These are phyloP conservation scores for Hymenochaete sp. DNA, from an alignment of 1,284 basidiomycete species.

Conservation along the genomic window DNA sequence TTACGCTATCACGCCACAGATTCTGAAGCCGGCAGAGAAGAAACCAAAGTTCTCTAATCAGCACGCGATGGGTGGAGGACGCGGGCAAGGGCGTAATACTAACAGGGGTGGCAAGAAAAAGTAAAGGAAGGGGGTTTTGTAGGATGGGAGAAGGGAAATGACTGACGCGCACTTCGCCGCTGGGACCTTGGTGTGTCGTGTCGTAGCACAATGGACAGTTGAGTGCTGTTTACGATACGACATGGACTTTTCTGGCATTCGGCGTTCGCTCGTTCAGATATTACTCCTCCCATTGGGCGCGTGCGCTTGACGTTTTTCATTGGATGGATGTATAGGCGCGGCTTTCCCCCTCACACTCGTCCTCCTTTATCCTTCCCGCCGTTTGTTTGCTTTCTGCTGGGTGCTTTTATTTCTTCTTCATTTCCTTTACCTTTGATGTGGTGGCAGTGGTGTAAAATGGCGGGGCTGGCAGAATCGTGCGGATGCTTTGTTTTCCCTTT, in stretches of 20 bases:
- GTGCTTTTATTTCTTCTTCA: constrained; percentile 1
- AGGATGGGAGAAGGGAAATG: too few relatives aligned
- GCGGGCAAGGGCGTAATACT: constrained; percentile 74
- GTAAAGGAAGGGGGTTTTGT: too few relatives aligned
- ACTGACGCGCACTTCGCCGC: too few relatives aligned
- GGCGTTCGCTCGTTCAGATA: too few relatives aligned
- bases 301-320: constrained; percentile 14
- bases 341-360: neutral
- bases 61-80: constrained; percentile 63
- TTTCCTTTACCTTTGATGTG: neutral
- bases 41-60: constrained; percentile 89
- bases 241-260: too few relatives aligned
- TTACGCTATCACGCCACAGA: constrained; percentile 53
- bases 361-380: constrained; percentile 1
- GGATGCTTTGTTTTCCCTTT: neutral
- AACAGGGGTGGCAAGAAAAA: constrained; percentile 85
- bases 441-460: neutral
- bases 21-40: constrained; percentile 98
- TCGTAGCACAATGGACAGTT: constrained; percentile 20
- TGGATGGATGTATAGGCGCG: neutral
- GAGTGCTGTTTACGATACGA: constrained; percentile 18
- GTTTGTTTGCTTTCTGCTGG: neutral
- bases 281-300: too few relatives aligned
- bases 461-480: neutral
- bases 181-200: constrained; percentile 59